Evolutionary conservation across 768 basidiomycete genomes (phyloP), one percentile per base, ranked within the genome.

Genomic region (Trametopsis cervina): DNA sequence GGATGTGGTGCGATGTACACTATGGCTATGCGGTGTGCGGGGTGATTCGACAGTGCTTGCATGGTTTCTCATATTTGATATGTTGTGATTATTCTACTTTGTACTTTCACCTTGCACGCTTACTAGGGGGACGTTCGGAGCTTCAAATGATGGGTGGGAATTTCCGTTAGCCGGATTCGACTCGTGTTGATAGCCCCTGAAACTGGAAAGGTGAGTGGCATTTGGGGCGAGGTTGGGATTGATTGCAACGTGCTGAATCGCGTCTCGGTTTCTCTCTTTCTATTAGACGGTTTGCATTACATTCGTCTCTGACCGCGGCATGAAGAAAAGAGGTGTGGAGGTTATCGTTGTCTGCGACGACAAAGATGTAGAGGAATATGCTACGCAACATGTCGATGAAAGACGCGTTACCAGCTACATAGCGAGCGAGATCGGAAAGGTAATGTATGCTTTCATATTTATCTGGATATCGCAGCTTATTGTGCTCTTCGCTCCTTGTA

Each of bases 401-500:
- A 27, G 25, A 4, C 36, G 20, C 9, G 37, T 44, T 13, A 42
- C 48, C 23, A 33, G 41, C 21, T 49, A 22, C 33, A 44, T 49
- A 15, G 15, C 48, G 3, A 49, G 48, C 27, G 48, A 49, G 25
- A 29, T 42, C 13, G 48, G 48, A 20, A 23, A 49, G 33, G 48
- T 44, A 27, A n/a, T 26, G 17, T 18, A 15, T 23, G 6, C 36
- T 35, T 13, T 26, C 9, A 43, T 43, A 15, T n/a, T n/a, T n/a
- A n/a, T n/a, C n/a, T n/a, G n/a, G n/a, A n/a, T n/a, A n/a, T n/a
- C n/a, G n/a, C n/a, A n/a, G n/a, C n/a, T n/a, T n/a, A n/a, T n/a
- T n/a, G n/a, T n/a, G n/a, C n/a, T n/a, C n/a, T n/a, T n/a, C n/a
- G n/a, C n/a, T n/a, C n/a, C n/a, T n/a, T n/a, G n/a, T n/a, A n/a